Evolutionary conservation across 495 filamentous ascomycete species (phyloP), one percentile per base, ranked within the genome.

Genomic region (Xylaria curta): DNA sequence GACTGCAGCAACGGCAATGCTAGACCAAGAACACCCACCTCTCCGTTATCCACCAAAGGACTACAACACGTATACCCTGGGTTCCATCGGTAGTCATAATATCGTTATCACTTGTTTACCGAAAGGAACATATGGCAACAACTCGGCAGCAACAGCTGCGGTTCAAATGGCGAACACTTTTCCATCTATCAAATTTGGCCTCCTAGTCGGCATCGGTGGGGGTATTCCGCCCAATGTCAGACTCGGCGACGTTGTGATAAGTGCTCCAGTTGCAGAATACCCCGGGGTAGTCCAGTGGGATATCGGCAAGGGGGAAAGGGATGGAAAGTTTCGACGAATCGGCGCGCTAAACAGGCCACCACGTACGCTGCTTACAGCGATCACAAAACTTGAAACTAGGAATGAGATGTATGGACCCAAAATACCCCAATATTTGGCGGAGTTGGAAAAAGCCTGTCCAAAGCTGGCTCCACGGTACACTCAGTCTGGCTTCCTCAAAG

Each of bases 171-270:
- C 63, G 0, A 71, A 73, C 33, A 82, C 69, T 12, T 85, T 85
- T 56, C 72, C 73, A 26, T 56, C 51, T 1, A 75, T 86, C 31
- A 79, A 76, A 49, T 80, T 84, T 71, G 76, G 75, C 33, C 72
- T 87, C 31, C 81, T 85, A 75, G 82, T 86, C 33, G 83, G 83
- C 44, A 82, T 85, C 68, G 83, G 75, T 49, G 73, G 75, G 28
- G 72, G 74, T 53, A 81, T 85, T 68, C 76, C 83, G 58, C 72
- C 40, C 51, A 59, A 68, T 21, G 51, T 68, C 6, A 68, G 40
- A 46, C 78, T 85, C 51, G 83, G 84, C 60, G 80, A 84, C 76
- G 76, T 87, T n/a, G 82, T 86, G 2, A 78, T 87, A 68, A 80
- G 84, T 75, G 69, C 44, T 3, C 65, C 49, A 9, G 36, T 5